Base-by-base conservation (phyloP, 805 yeast species). In the Jamesozyma hellenica region DNA sequence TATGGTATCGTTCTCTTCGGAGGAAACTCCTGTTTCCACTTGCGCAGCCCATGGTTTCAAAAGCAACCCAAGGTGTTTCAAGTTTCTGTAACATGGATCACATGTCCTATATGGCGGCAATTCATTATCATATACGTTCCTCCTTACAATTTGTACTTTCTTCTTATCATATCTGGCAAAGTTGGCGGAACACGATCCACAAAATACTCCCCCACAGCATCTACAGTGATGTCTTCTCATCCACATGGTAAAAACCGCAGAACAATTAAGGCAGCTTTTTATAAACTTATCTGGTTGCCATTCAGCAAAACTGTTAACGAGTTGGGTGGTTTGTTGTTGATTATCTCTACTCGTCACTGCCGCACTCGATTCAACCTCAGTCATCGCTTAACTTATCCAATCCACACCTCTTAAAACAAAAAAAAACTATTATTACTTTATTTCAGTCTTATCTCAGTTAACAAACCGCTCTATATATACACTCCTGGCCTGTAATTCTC, bases 141-240 rank as follows among this genome's bases (percentile, higher is more conserved):
- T 15, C 4, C 46, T 46, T 4, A 61, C 51, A 4, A 54, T 51
- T 36, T 47, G 49, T 8, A 61, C 56, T 39, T 47, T 54, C 7
- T 38, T 39, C 28, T 32, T 47, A 37, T 59, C 54, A 39, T 60
- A 61, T 19, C 49, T 47, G 2, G 50, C 49, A 46, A 57, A 60
- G 23, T 46, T 42, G 15, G 44, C 47, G 19, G 54, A 41, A 33
- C 65, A 61, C n/a, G 42, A 32, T 8, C 50, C 72, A 55, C 87
- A 79, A 28, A 72, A 78, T 3, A 79, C 71, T n/a, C 72, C 63
- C 2, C 86, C 86, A 58, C 86, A 79, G 44, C 69, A 68, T 32
- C 86, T 65, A 52, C 86, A 79, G 56, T 79, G 86, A 56, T 79
- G 86, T 41, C 77, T 68, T 42, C 85, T 63, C 46, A 70, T 66